Base-by-base conservation (phyloP, 1,139 yeast species). In the Kodamaea anthophila region DNA sequence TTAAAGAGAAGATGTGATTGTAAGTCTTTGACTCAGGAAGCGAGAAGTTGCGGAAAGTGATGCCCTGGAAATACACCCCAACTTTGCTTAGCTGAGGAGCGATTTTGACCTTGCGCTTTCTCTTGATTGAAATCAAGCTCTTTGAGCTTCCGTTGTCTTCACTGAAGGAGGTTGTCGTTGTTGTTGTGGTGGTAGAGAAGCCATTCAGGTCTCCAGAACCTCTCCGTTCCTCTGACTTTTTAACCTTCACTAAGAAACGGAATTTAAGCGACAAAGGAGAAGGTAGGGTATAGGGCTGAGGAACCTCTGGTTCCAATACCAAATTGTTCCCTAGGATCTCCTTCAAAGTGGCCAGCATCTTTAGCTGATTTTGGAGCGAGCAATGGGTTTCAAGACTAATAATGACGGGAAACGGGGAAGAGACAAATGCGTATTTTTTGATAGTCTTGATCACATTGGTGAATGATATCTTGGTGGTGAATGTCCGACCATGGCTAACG, bases 371-470 rank as follows among this genome's bases (percentile, higher is more conserved):
- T 14, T 65, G 73, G 1, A 60, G 44, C 7, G 72, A 73, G 53
- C 98, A 91, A 43, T 82, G 83, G 1, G 86, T 70, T 49, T 93
- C 98, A 19, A 93, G 64, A 8, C 96, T 87, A n/a, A 93, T 49
- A 12, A 91, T 80, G 27, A 93, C 60, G 0, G 99, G 99, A 37
- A 68, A 79, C 0, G 93, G 88, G 0, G 95, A 74, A 0, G 86
- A 63, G 12, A 83, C 75, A 53, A 93, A 93, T 0, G 95, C 94
- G 55, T 85, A 86, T 49, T 85, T 81, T 40, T 79, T 71, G 9
- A 91, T 74, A 0, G 87, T 74, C 27, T 69, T 72, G 9, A 87
- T 56, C 2, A 88, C 97, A 41, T 80, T 78, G 12, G 61, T 54
- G 28, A 91, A 69, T 1, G 77, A 73, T 14, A 91, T 74, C 0